These are phyloP conservation scores for Colletotrichum endophyticum DNA, from an alignment of 2,329 filamentous ascomycete species.

Conservation along the genomic window DNA sequence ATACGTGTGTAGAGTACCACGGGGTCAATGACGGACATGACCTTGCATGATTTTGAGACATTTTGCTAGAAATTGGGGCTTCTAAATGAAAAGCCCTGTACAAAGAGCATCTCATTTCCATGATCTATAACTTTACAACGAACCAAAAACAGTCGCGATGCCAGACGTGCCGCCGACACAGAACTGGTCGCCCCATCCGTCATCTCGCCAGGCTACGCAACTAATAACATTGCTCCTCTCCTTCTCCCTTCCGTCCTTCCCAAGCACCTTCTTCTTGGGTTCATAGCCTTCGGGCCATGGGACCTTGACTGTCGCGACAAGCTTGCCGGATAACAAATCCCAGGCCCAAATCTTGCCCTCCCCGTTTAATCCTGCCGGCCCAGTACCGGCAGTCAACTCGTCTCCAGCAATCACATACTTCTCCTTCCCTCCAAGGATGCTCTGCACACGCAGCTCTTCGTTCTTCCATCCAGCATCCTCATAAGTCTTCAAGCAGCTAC, in stretches of 20 bases:
- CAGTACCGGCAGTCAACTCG: constrained; percentile 57
- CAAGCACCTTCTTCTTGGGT: constrained; percentile 56
- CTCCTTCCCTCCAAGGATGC: constrained; percentile 77
- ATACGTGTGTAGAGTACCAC: constrained; percentile 17
- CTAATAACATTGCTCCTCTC: constrained; percentile 64
- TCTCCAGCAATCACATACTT: constrained; percentile 81
- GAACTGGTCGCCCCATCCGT: constrained; percentile 68
- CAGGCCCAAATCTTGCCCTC: constrained; percentile 77
- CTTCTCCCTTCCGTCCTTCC: constrained; percentile 66
- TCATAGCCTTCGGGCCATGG: constrained; percentile 59
- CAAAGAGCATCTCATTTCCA: background rate
- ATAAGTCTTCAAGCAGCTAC: constrained; percentile 77
- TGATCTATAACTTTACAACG: constrained; percentile 13
- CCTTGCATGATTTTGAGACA: constrained; percentile 20
- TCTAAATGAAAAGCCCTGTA: background rate
- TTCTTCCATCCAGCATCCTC: constrained; percentile 64
- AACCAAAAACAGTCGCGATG: constrained; percentile 67
- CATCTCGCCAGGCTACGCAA: constrained; percentile 67
- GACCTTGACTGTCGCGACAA: constrained; percentile 65
- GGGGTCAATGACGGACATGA: constrained; percentile 18
- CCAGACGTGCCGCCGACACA: constrained; percentile 70
- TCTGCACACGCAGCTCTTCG: constrained; percentile 75
- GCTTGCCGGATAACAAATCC: constrained; percentile 79
- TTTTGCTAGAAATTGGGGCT: background rate
- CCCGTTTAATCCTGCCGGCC: constrained; percentile 25